Percentiles rank a stretch among this genome's conserved stretches.
phyloP scores from a whole-genome alignment of 805 yeast genomes.

The Zygosaccharomyces kombuchaensis region DNA sequence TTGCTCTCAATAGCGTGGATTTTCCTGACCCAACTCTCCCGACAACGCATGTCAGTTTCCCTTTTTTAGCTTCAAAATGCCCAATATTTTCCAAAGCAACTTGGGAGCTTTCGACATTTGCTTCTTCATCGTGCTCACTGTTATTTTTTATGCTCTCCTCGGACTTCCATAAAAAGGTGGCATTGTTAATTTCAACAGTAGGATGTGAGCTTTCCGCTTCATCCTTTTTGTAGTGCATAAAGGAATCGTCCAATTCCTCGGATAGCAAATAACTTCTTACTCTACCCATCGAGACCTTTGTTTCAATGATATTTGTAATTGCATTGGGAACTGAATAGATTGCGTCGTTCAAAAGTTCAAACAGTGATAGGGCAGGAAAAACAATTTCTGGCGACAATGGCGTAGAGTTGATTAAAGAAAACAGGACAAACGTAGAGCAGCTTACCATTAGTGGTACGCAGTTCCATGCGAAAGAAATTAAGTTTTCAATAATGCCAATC shows the following conservation, averaged over 20 bases:
- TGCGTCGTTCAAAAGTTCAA: slow-evolving; percentile 55
- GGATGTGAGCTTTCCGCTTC: slow-evolving; percentile 20
- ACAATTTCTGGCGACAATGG: slow-evolving; percentile 66
- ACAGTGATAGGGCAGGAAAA: slow-evolving; percentile 62
- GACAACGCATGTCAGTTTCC: slow-evolving; percentile 54
- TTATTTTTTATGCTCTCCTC: slow-evolving; percentile 18
- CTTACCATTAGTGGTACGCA: slow-evolving; percentile 63
- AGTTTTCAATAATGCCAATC: slow-evolving; percentile 46
- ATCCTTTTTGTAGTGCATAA: slow-evolving; percentile 28
- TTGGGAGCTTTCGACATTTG: slow-evolving; percentile 40
- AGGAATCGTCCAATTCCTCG: slow-evolving; percentile 42
- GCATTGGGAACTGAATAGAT: slow-evolving; percentile 55
- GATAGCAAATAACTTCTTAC: slow-evolving; percentile 45
- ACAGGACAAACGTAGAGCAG: slow-evolving; percentile 54
- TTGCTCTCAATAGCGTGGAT: slow-evolving; percentile 50
- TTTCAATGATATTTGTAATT: slow-evolving; percentile 54
- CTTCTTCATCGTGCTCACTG: slow-evolving; percentile 41
- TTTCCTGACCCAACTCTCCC: slow-evolving; percentile 71
- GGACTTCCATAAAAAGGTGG: slow-evolving; percentile 52
- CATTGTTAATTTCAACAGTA: slow-evolving; percentile 43
- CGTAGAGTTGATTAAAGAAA: slow-evolving; percentile 40
- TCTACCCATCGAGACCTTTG: slow-evolving; percentile 54
- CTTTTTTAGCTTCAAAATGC: slow-evolving; percentile 47
- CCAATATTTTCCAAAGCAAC: slow-evolving; percentile 46
- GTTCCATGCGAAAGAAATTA: slow-evolving; percentile 54